Evolutionary conservation across 2,329 filamentous ascomycete species (phyloP), one percentile per base, ranked within the genome.

Genomic region (Colletotrichum scovillei): DNA sequence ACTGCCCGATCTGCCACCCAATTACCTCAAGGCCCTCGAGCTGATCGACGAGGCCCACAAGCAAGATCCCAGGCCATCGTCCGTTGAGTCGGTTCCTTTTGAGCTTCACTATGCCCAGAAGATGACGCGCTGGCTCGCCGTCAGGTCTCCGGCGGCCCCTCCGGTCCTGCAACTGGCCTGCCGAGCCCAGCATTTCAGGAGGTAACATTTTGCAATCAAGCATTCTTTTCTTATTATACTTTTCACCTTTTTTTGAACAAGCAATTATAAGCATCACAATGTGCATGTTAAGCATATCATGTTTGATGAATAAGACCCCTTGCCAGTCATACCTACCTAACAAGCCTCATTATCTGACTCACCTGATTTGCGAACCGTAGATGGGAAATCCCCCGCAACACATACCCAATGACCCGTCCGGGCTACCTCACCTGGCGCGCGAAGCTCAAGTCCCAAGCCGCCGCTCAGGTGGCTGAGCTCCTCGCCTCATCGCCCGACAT

Each of bases 401-500:
- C 87, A 49, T 96, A 94, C 82, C 93, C 94, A 7, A 91, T 91
- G 86, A 95, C 92, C 1, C 91, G 92, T 76, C 80, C 89, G 0
- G 95, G 95, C 11, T 97, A 97, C 81, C 89, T 95, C 75, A 86
- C 88, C n/a, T 97, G 95, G 95, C 89, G 95, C 26, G 88, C 91
- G 3, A 91, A 90, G 78, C 89, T 94, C 68, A 94, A 94, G 78
- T 86, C 93, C 1, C 93, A 95, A 80, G 87, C 87, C 4, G 87
- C 87, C 0, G 62, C 79, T 9, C 83, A 86, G 74, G 83, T 89
- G 22, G 91, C 92, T 1, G 87, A 91, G 75, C 86, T 93, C 2
- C 83, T 89, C 19, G 75, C 79, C 3, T 82, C 81, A 0, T 82
- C 81, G 1, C 68, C 81, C 0, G 75, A 78, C 4, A 82, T 86